These are phyloP conservation scores for Russula brevipes DNA, from an alignment of 768 basidiomycete genomes.

Conservation along the genomic window DNA sequence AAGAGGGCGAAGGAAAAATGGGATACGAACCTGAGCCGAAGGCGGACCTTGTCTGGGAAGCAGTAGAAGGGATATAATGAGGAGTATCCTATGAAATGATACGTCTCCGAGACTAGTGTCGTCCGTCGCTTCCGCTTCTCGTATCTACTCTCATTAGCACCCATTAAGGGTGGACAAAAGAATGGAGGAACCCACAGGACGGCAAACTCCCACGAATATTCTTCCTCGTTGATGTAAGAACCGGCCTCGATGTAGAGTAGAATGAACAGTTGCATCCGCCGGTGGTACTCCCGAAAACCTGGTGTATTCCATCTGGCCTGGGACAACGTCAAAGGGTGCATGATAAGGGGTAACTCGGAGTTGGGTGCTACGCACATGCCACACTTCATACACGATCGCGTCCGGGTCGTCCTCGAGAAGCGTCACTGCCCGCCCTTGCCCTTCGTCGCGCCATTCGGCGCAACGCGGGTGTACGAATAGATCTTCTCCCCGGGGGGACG, in stretches of 20 bases:
- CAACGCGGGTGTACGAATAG: constrained; percentile 65
- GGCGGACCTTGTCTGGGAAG: constrained; percentile 84
- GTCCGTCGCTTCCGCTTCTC: constrained; percentile 70
- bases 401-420: constrained; percentile 51
- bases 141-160: constrained; percentile 47
- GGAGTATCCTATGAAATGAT: constrained; percentile 94
- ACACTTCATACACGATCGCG: constrained; percentile 79
- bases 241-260: constrained; percentile 93
- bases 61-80: constrained; percentile 94
- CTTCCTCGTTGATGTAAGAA: constrained; percentile 90
- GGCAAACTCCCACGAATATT: constrained; percentile 91
- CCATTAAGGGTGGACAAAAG: not conserved
- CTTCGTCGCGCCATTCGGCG: constrained; percentile 43
- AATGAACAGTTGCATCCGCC: constrained; percentile 91
- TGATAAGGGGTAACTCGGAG: not conserved
- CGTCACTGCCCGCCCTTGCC: constrained; percentile 46
- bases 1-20: not conserved
- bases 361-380: constrained; percentile 58
- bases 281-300: constrained; percentile 88
- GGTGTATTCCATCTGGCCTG: constrained; percentile 81
- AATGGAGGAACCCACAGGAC: constrained; percentile 53
- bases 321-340: not conserved
- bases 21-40: constrained; percentile 70
- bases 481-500: constrained; percentile 72
- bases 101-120: constrained; percentile 48